Conservation (phyloP, 306 rosid genomes). For the Quercus gilva region DNA sequence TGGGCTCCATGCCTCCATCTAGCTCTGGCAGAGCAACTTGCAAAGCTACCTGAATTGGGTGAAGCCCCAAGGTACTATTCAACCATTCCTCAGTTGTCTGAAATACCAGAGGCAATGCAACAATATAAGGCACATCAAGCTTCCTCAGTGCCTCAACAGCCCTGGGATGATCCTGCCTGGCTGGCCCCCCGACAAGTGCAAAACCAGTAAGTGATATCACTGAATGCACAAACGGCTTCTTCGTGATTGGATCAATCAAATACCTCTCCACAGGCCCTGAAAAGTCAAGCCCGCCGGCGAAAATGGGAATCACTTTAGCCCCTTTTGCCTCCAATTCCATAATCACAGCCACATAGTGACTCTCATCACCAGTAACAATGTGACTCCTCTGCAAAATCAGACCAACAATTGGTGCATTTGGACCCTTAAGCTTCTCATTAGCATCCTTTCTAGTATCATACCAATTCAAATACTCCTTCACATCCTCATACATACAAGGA, state of each 20-base stretch:
- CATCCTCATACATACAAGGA: slow-evolving; percentile 96
- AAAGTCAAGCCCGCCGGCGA: slow-evolving; percentile 92
- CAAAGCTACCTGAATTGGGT: slow-evolving; percentile 97
- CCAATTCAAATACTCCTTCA: slow-evolving; percentile 98
- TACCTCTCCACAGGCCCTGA: slow-evolving; percentile 94
- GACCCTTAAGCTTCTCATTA: slow-evolving; percentile 74
- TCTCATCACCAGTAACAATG: slow-evolving; percentile 96
- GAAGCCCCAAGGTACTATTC: slow-evolving; percentile 90
- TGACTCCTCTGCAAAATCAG: slow-evolving; percentile 92
- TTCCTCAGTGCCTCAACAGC: slow-evolving; percentile 82
- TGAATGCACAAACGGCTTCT: slow-evolving; percentile 76
- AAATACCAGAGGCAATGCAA: slow-evolving; percentile 94
- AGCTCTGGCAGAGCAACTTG: slow-evolving; percentile 99
- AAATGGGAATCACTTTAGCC: slow-evolving; percentile 91
- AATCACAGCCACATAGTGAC: slow-evolving; percentile 96
- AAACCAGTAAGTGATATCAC: slow-evolving; percentile 89
- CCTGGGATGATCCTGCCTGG: slow-evolving; percentile 97
- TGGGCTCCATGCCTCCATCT: slow-evolving; percentile 99
- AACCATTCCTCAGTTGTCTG: slow-evolving; percentile 99
- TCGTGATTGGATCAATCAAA: slow-evolving; percentile 73
- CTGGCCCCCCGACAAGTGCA: slow-evolving; percentile 99
- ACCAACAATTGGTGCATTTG: slow-evolving; percentile 62
- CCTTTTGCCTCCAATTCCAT: slow-evolving; percentile 97
- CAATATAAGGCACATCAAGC: slow-evolving; percentile 94
- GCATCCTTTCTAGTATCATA: slow-evolving; percentile 90